Evolutionary conservation across 2,329 filamentous ascomycete genomes (phyloP).

Genomic region (Claviceps citrina): DNA sequence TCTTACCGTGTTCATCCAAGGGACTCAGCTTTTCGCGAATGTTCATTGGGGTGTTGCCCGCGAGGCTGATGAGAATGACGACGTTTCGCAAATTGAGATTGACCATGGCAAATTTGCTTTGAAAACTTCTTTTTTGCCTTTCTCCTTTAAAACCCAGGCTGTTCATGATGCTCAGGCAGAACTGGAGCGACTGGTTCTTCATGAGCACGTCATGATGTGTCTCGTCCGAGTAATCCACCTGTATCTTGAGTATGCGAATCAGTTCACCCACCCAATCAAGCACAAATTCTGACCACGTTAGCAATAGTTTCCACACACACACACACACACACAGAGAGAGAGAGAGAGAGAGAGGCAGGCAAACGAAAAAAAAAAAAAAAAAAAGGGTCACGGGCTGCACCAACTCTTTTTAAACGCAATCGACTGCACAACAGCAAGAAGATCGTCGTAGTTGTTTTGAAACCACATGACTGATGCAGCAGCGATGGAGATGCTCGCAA

Average conservation of each 20-base stretch:
- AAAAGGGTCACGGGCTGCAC: background rate
- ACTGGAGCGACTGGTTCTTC: constrained; percentile 55
- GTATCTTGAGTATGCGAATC: constrained; percentile 52
- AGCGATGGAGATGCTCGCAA: constrained; percentile 45
- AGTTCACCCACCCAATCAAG: constrained; percentile 50
- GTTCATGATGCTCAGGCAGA: constrained; percentile 64
- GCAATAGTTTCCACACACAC: background rate
- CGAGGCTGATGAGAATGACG: constrained; percentile 48
- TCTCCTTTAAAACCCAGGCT: constrained; percentile 60
- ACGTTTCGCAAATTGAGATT: constrained; percentile 61
- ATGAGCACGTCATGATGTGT: constrained; percentile 56
- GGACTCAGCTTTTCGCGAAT: constrained; percentile 42
- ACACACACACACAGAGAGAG: background rate
- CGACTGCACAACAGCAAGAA: constrained; percentile 52
- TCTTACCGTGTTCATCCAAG: constrained; percentile 41
- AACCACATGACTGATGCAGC: constrained; percentile 30
- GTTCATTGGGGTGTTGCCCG: constrained; percentile 38
- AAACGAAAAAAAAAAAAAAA: no score
- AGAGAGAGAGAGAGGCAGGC: background rate
- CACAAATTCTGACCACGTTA: constrained; percentile 34
- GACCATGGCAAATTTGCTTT: constrained; percentile 60
- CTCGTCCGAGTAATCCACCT: constrained; percentile 71
- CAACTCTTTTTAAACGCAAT: constrained; percentile 20
- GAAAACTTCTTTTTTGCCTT: constrained; percentile 43
- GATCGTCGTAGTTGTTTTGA: constrained; percentile 48